Evolutionary conservation across 331 rosid species (phyloP), one percentile per base, ranked within the genome.

Genomic region (Telfairia occidentalis): DNA sequence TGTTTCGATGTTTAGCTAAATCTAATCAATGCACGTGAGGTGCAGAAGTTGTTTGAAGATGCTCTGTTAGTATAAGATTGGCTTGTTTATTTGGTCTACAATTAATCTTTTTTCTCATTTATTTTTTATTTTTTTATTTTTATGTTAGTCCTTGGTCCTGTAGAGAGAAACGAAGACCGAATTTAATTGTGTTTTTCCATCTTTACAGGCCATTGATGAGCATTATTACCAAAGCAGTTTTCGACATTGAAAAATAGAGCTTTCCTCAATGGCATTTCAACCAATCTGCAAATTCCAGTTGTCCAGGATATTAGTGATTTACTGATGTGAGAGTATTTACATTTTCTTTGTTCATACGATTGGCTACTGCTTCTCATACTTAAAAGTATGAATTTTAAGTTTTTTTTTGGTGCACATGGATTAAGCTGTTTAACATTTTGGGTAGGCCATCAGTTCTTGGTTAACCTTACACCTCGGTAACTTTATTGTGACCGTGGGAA

Each of bases 1-100:
- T 70, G 75, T 3, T 15, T n/a, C 11, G 18, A 71, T 71, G 75
- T 49, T 71, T 71, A 71, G 28, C 9, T n/a, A 12, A 71, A 29
- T 29, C 75, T 48, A n/a, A n/a, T 46, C 75, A 48, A 16, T 30
- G 75, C 58, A 71, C 75, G 8, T 24, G 26, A 46, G 76, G 13
- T 71, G 76, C 43, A 9, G 35, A 67, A 40, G 13, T 46, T 71
- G 75, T 29, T 29, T 46, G 75, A 26, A 29, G 35, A 48, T 29
- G 53, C 54, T 71, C 23, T 43, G 18, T 49, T 29, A 48, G 43
- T 48, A 29, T 48, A 48, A 70, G 60, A 30, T 48, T 69, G 48
- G 60, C 60, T 16, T 18, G 42, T 71, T 48, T 49, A 30, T 8
- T 49, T 48, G 40, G 55, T 34, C 2, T 18, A 18, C 26, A 0